phyloP scores from a whole-genome alignment of 495 filamentous ascomycete genomes.

The Hypoxylon cercidicola region DNA sequence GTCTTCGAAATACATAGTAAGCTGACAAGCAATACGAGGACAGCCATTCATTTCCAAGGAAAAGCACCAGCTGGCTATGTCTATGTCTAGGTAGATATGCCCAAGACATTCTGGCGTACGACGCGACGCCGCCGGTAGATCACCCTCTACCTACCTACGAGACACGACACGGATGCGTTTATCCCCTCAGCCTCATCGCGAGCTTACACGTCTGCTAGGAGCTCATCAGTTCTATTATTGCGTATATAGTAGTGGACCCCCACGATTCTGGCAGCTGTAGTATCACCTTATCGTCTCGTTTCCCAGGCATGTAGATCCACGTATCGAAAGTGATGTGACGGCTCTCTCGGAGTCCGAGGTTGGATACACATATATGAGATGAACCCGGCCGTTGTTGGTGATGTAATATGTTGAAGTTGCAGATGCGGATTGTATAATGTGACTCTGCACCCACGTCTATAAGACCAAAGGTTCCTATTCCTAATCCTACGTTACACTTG shows the following conservation, averaged over 20 bases:
- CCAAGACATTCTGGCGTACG: conserved; percentile 18
- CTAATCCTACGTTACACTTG: conserved; percentile 22
- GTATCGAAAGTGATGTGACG: neutral
- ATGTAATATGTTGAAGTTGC: neutral
- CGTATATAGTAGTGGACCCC: no score
- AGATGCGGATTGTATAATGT: conserved; percentile 14
- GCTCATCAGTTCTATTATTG: no score
- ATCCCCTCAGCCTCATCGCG: conserved; percentile 21
- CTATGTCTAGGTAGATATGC: no score
- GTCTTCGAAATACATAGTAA: conserved; percentile 27
- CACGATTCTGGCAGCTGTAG: conserved; percentile 27
- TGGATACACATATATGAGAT: neutral
- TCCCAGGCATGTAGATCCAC: neutral
- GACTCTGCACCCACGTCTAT: conserved; percentile 10
- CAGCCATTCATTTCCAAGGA: neutral
- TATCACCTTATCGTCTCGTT: conserved; percentile 28
- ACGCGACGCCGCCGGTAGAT: conserved; percentile 9
- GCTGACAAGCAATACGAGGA: conserved; percentile 25
- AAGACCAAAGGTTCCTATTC: neutral
- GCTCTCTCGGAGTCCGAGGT: neutral
- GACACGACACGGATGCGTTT: conserved; percentile 2
- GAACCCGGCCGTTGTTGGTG: neutral
- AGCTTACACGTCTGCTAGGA: conserved; percentile 15
- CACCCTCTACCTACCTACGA: conserved; percentile 19
- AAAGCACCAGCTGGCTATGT: conserved; percentile 1